These are phyloP conservation scores for Apiotrichum gracile DNA, from an alignment of 1,284 basidiomycete genomes.

Conservation along the genomic window DNA sequence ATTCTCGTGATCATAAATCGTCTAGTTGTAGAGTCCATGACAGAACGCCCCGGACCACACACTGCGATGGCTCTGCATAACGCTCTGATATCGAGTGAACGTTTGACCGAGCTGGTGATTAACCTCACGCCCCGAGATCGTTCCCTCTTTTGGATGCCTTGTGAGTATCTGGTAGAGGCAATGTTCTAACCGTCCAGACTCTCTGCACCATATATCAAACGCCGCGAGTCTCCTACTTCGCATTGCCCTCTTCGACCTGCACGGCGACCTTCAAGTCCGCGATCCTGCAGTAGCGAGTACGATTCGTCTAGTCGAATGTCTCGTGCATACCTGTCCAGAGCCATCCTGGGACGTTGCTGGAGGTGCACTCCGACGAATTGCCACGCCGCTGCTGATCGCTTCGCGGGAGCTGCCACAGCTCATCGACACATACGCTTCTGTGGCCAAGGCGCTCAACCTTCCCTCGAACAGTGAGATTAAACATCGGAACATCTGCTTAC, in stretches of 20 bases:
- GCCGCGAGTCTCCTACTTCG: slow-evolving; percentile 24
- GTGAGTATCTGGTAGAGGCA: slow-evolving; percentile 8
- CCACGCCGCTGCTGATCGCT: slow-evolving; percentile 14
- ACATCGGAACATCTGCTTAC: not conserved
- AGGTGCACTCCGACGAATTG: slow-evolving; percentile 26
- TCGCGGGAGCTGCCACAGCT: slow-evolving; percentile 15
- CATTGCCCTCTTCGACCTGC: slow-evolving; percentile 9
- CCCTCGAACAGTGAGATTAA: not conserved
- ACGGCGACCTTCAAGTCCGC: not conserved
- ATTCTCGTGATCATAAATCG: slow-evolving; percentile 21
- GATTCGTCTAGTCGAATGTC: slow-evolving; percentile 6
- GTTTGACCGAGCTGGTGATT: slow-evolving; percentile 16
- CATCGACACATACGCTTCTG: slow-evolving; percentile 8
- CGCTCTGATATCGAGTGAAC: slow-evolving; percentile 11
- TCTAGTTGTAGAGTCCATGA: slow-evolving; percentile 16
- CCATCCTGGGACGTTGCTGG: slow-evolving; percentile 28
- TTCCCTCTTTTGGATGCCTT: slow-evolving; percentile 31
- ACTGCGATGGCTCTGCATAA: slow-evolving; percentile 5
- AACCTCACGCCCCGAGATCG: slow-evolving; percentile 13
- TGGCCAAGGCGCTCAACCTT: slow-evolving; percentile 11
- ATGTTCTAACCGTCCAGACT: slow-evolving; percentile 17
- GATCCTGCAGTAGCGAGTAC: not conserved
- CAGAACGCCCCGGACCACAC: slow-evolving; percentile 1
- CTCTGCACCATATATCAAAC: slow-evolving; percentile 31
- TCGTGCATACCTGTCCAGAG: slow-evolving; percentile 1